Conservation (phyloP, 306 rosid genomes). For the Astragalus membranaceus region DNA sequence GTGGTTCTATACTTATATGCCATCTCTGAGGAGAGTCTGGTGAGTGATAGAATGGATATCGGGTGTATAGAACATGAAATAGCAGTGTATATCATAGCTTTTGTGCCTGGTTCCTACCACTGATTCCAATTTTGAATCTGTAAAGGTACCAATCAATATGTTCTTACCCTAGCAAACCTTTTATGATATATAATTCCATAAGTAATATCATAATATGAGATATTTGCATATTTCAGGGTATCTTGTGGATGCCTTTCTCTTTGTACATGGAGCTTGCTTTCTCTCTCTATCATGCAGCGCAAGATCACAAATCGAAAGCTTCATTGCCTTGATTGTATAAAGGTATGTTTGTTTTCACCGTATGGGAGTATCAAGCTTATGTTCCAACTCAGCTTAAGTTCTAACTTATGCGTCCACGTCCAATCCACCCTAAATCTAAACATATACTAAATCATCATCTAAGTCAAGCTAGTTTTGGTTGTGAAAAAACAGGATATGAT, state of each 20-base stretch:
- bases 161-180: background rate
- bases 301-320: background rate
- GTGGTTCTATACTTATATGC: constrained; percentile 20
- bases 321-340: background rate
- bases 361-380: no score
- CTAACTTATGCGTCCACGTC: no score
- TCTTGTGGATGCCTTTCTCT: background rate
- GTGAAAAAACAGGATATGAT: background rate
- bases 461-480: background rate
- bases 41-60: constrained; percentile 20
- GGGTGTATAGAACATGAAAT: background rate
- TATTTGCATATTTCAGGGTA: background rate
- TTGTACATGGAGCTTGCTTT: background rate
- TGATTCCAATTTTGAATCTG: background rate
- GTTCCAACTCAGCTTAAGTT: no score
- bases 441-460: background rate
- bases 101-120: background rate
- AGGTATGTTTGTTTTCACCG: no score
- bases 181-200: background rate
- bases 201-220: background rate
- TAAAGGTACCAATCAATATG: background rate
- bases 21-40: constrained; percentile 26
- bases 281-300: background rate
- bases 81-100: background rate
- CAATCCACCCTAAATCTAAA: no score